Evolutionary conservation across 345 rosid genomes (phyloP).

Genomic region (Carallia brachiata): DNA sequence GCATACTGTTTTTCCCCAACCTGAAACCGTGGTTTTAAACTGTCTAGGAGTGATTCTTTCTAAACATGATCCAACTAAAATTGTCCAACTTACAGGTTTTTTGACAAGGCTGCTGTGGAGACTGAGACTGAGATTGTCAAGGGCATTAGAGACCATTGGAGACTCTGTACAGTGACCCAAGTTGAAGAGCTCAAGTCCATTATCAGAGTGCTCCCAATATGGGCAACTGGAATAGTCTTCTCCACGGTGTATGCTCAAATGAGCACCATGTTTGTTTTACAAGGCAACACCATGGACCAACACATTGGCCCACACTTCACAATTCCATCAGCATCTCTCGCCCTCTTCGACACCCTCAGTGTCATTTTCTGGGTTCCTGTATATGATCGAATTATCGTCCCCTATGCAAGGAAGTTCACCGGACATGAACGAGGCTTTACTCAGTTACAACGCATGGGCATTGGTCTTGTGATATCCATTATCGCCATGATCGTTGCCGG

Average conservation of each 20-base stretch:
- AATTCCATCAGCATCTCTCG: conserved; percentile 93
- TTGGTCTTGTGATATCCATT: conserved; percentile 76
- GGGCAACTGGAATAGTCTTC: conserved; percentile 89
- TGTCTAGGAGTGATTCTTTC: background rate
- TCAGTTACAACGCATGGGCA: conserved; percentile 90
- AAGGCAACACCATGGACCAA: conserved; percentile 90
- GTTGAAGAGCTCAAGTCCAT: conserved; percentile 87
- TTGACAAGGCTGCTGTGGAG: conserved; percentile 92
- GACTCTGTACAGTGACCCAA: conserved; percentile 85
- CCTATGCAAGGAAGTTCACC: conserved; percentile 55
- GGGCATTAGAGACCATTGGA: conserved; percentile 58
- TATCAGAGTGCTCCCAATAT: conserved; percentile 71
- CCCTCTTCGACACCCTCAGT: conserved; percentile 77
- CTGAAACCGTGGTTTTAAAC: no score
- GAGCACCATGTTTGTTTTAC: conserved; percentile 89
- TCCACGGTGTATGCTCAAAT: conserved; percentile 83
- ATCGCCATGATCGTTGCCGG: conserved; percentile 76
- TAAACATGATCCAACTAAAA: background rate
- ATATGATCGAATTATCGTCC: conserved; percentile 69
- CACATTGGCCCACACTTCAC: conserved; percentile 70
- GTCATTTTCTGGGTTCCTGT: conserved; percentile 88
- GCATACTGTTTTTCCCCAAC: no score
- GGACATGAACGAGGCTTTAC: conserved; percentile 87
- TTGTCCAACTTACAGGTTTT: conserved; percentile 47
- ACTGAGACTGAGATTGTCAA: conserved; percentile 45